Base-by-base conservation (phyloP, 106 monocot genomes). In the Phalaenopsis equestris region DNA sequence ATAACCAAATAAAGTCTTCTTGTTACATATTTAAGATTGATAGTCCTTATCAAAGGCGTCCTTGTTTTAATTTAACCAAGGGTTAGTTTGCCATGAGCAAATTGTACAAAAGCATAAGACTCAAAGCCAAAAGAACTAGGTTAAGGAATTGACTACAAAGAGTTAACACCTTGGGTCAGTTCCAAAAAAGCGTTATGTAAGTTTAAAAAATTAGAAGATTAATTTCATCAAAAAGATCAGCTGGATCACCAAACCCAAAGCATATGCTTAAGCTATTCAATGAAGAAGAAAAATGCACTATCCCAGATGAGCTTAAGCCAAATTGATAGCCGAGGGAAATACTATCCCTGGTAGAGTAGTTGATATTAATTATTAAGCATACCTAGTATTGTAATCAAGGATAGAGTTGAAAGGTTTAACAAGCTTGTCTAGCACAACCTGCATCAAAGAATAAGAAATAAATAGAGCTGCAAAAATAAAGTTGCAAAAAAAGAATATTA, bases 311-410 rank as follows among this genome's bases (percentile, higher is more conserved):
- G 56, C 4, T 12, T 23, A 65, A 65, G 6, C 64, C 39, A 72
- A 41, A 72, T 39, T 30, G 15, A 8, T 72, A 37, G 8, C 38
- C 14, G 36, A 9, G 30, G 10, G 72, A 12, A 72, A 72, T 39
- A 2, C 36, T 72, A 72, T 38, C 39, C 24, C 36, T 38, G 37
- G 10, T 39, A 39, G 10, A 72, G 72, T 72, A 41, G 39, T 14
- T 72, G 11, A 72, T 72, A 19, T 37, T 39, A 72, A 45, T 4
- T 46, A 86, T 16, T 21, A 68, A 68, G 43, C 41, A 41, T 82
- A 94, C 98, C 98, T 94, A 41, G 98, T 99, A 81, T 94, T 99
- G 85, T 99, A 99, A 80, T 99, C 98, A 80, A 86, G 8, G 41
- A 99, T 94, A 79, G 82, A 23, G 75, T 99, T 99, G 75, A 74